Evolutionary conservation across 1,139 yeast species (phyloP), one percentile per base, ranked within the genome.

Genomic region (Lodderomyces beijingensis): DNA sequence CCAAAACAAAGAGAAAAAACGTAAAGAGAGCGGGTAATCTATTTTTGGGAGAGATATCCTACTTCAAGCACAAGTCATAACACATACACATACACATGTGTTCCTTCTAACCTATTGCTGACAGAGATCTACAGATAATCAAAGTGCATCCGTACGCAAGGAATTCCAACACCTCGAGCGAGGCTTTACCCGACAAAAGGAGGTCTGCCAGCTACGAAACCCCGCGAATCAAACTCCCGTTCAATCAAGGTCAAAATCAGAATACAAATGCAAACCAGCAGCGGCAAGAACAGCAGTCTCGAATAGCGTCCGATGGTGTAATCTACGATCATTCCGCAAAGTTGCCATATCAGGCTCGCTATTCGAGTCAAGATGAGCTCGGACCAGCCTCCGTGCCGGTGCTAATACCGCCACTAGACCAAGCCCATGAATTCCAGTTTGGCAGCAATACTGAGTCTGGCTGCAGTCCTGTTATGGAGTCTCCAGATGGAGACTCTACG

Each of bases 141-240:
- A 30, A 15, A 24, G 27, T 23, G 32, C 33, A 22, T 31, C 39
- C 41, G 18, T 36, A 32, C 18, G 16, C 19, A 4, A 31, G 22
- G n/a, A 25, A 23, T 18, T 25, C 34, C 5, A 28, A 30, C 16
- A 27, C 36, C 27, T 28, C 38, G 12, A 27, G 24, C 14, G 33
- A 25, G 25, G 31, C 27, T 5, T 16, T 25, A 5, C 23, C 19
- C 11, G 33, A 32, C 24, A 47, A 54, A 19, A 46, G 62, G 19
- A 44, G 57, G 24, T 55, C 62, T 2, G 59, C 52, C 16, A 56
- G 59, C 39, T 59, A 59, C 41, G 65, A 59, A 25, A 48, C 48
- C 12, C 55, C 50, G 19, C 42, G 65, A 30, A 55, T 57, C 16
- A 47, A 53, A 35, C 27, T 36, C 16, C 47, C 47, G 21, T 10